Evolutionary conservation across 495 filamentous ascomycete species (phyloP).

Genomic region (Venustampulla echinocandica): DNA sequence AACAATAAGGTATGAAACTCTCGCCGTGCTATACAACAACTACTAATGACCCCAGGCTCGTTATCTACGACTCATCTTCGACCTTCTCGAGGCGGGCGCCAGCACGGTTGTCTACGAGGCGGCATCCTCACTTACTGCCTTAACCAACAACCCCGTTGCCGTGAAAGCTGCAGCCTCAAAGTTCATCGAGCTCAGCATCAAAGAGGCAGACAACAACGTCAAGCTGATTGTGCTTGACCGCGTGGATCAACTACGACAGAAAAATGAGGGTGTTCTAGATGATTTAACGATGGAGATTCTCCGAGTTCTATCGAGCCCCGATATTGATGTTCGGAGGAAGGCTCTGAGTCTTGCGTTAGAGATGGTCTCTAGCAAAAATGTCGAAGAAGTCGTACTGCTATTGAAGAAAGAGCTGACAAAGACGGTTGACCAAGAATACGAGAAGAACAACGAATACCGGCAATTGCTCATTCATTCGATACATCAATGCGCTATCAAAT

Average conservation of each 20-base stretch:
- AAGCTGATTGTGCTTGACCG: slow-evolving; percentile 96
- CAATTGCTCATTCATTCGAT: slow-evolving; percentile 94
- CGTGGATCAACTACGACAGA: slow-evolving; percentile 81
- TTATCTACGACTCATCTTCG: slow-evolving; percentile 92
- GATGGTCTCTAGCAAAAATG: slow-evolving; percentile 98
- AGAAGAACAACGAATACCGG: slow-evolving; percentile 97
- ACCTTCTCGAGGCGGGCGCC: slow-evolving; percentile 85
- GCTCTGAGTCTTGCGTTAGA: slow-evolving; percentile 86
- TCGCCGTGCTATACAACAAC: slow-evolving; percentile 21
- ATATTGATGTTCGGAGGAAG: slow-evolving; percentile 93
- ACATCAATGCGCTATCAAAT: slow-evolving; percentile 96
- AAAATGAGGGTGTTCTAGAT: slow-evolving; percentile 89
- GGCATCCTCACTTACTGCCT: slow-evolving; percentile 88
- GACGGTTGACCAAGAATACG: slow-evolving; percentile 97
- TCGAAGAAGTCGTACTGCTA: slow-evolving; percentile 92
- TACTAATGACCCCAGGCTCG: slow-evolving; percentile 46
- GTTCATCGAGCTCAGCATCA: slow-evolving; percentile 93
- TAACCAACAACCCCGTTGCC: slow-evolving; percentile 94
- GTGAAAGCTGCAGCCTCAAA: slow-evolving; percentile 95
- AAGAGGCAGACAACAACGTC: slow-evolving; percentile 97
- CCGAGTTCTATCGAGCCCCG: slow-evolving; percentile 89
- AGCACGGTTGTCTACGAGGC: slow-evolving; percentile 97
- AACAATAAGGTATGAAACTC: slow-evolving; percentile 72
- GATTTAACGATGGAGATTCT: slow-evolving; percentile 98
- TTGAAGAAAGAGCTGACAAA: slow-evolving; percentile 96